A percentile compares a stretch with the other conserved stretches of the same genome.
Evolutionary conservation across 768 basidiomycete genomes (phyloP).

Genomic region (Tricholoma furcatifolium): DNA sequence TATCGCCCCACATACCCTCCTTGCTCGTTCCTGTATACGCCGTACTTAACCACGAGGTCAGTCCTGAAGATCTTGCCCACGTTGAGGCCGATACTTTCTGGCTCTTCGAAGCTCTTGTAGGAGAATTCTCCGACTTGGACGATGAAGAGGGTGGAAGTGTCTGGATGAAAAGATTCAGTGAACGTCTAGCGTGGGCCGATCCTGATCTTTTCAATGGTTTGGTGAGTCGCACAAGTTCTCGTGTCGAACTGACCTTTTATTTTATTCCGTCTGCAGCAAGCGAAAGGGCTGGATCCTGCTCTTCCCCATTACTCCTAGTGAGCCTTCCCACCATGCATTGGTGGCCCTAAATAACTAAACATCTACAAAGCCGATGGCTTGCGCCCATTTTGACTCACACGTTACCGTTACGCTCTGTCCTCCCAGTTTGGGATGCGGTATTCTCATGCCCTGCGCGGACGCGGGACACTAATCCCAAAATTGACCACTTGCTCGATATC

Average conservation of each 20-base stretch:
- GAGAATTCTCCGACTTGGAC: constrained; percentile 73
- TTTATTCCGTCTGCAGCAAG: constrained; percentile 37
- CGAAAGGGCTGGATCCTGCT: constrained; percentile 65
- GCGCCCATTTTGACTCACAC: constrained; percentile 71
- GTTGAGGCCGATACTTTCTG: constrained; percentile 82
- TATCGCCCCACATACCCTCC: constrained; percentile 67
- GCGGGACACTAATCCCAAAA: constrained; percentile 55
- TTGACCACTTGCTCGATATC: constrained; percentile 69
- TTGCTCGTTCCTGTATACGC: constrained; percentile 69
- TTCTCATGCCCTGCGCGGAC: constrained; percentile 59
- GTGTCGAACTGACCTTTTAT: constrained; percentile 5
- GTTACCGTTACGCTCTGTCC: constrained; percentile 57
- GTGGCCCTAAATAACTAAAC: background rate
- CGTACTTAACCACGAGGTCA: constrained; percentile 58
- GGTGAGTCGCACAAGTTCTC: constrained; percentile 36
- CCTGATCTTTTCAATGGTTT: constrained; percentile 56
- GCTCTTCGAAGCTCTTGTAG: constrained; percentile 73
- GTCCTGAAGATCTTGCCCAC: constrained; percentile 59
- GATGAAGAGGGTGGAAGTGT: constrained; percentile 59
- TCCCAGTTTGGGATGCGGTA: constrained; percentile 70
- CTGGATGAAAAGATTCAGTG: constrained; percentile 66
- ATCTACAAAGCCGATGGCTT: constrained; percentile 62
- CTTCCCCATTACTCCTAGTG: constrained; percentile 83
- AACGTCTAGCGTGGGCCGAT: constrained; percentile 62
- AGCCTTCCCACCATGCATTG: constrained; percentile 24